These are phyloP conservation scores for Sclerotinia subarctica DNA, from an alignment of 2,329 filamentous ascomycete species.

Conservation along the genomic window DNA sequence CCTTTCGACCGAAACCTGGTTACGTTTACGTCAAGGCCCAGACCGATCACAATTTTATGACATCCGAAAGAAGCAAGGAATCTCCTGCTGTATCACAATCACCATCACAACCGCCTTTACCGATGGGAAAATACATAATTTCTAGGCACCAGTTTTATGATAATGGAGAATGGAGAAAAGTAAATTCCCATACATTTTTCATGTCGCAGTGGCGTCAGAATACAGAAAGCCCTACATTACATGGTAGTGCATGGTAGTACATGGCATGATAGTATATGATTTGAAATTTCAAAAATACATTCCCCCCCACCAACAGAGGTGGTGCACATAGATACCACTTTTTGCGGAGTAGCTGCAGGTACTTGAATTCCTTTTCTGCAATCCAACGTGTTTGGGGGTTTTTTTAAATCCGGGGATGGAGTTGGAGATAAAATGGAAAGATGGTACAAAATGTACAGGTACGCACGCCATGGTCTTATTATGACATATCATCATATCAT, in stretches of 20 bases:
- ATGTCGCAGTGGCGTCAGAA: neutral
- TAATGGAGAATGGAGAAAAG: neutral
- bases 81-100: neutral
- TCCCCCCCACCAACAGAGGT: neutral
- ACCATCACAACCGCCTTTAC: neutral
- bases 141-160: neutral
- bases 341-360: slow-evolving; percentile 14
- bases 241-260: neutral
- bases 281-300: neutral
- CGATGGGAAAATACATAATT: neutral
- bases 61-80: neutral
- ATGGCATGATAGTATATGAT: neutral
- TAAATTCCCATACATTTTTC: neutral
- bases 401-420: neutral
- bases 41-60: neutral
- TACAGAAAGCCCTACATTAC: slow-evolving; percentile 7
- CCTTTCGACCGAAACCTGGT: neutral
- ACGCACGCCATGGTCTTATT: neutral
- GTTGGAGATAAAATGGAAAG: too few species aligned
- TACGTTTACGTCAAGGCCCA: neutral
- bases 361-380: neutral
- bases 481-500: neutral
- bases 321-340: slow-evolving; percentile 1
- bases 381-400: neutral
- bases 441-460: neutral